Evolutionary conservation across 805 yeast species (phyloP).

Genomic region (Ogataea siamensis): DNA sequence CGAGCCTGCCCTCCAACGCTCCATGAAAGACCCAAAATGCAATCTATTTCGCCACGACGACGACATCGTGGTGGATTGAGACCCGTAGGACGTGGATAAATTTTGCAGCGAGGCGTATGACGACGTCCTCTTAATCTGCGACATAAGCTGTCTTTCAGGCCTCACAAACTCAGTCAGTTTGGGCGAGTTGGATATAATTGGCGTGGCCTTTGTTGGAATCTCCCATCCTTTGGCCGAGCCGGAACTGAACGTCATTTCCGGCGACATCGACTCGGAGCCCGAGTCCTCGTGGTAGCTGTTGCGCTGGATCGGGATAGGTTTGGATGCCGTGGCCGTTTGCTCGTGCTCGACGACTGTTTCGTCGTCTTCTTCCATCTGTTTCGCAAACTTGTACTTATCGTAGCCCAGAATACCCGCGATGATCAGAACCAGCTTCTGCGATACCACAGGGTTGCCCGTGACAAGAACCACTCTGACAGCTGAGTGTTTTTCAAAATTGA

Average conservation of each 20-base stretch:
- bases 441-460: slow-evolving; percentile 57
- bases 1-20: slow-evolving; percentile 25
- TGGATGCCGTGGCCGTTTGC: slow-evolving; percentile 9
- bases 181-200: slow-evolving; percentile 26
- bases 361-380: slow-evolving; percentile 5
- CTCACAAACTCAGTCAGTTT: slow-evolving; percentile 16
- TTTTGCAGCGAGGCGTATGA: slow-evolving; percentile 37
- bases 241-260: slow-evolving; percentile 15
- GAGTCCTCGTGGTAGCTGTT: slow-evolving; percentile 7
- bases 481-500: slow-evolving; percentile 22
- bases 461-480: slow-evolving; percentile 46
- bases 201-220: slow-evolving; percentile 31
- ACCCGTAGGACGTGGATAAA: slow-evolving; percentile 38
- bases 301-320: slow-evolving; percentile 25
- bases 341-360: slow-evolving; percentile 6
- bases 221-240: slow-evolving; percentile 43
- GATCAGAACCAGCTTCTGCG: slow-evolving; percentile 52
- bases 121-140: slow-evolving; percentile 28
- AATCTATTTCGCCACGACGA: slow-evolving; percentile 30
- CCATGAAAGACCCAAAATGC: slow-evolving; percentile 31
- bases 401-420: slow-evolving; percentile 49
- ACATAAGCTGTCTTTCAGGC: slow-evolving; percentile 22
- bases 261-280: slow-evolving; percentile 12
- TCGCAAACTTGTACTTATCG: slow-evolving; percentile 20
- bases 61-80: slow-evolving; percentile 18